Evolutionary conservation across 2,329 filamentous ascomycete species (phyloP), one percentile per base, ranked within the genome.

Genomic region (Thielaviopsis punctulata): DNA sequence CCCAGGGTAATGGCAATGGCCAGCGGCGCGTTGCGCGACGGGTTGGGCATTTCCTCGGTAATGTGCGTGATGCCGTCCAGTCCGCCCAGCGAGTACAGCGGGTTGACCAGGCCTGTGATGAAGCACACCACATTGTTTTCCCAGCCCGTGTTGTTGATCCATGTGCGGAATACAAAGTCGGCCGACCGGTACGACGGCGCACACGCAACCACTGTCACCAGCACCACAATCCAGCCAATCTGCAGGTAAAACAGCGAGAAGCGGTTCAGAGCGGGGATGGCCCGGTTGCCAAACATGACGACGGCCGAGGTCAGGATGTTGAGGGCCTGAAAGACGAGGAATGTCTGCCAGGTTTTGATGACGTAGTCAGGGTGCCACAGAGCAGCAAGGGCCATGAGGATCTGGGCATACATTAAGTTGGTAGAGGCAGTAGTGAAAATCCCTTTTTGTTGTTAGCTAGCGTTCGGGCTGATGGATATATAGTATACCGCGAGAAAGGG

Each of bases 81-180:
- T 0, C 70, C 69, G 21, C 69, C 68, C 13, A 74, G 62, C 21
- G 66, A 65, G 59, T 70, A 75, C 4, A 70, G 59, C 0, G 69
- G 66, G 54, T 73, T 73, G 1, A 74, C 68, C 3, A 75, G 59
- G 0, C 72, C 72, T 0, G 69, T 70, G 52, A 75, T 72, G 58
- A 75, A 74, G 53, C 66, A 69, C 30, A 75, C 68, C 1, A 64
- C 68, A 51, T 72, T 67, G 52, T 67, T 70, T 30, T 68, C 61
- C 72, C 72, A 75, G 12, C 73, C 72, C 0, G 73, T 75, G 47
- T 72, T 69, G 57, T 75, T 75, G 51, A 72, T 68, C 65, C 70
- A 75, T 1, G 69, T 73, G 36, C 60, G 62, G 58, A 75, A 76
- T 19, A 76, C 73, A 52, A 74, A 75, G n/a, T 68, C 63, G 48